Evolutionary conservation across 2,329 filamentous ascomycete genomes (phyloP).

Genomic region (Hypoxylon sp.): DNA sequence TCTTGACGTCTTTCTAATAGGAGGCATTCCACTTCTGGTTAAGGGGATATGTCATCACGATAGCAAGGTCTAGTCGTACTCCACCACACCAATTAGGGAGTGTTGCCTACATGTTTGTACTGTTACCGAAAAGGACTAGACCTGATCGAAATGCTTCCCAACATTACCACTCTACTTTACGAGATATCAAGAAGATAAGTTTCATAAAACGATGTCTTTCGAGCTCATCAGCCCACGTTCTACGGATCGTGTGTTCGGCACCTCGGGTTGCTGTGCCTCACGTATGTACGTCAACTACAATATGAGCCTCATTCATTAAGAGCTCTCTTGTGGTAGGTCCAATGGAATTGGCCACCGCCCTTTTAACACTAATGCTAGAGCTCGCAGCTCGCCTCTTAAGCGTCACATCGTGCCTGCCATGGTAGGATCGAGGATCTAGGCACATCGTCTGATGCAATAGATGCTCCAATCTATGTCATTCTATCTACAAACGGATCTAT

Average conservation of each 20-base stretch:
- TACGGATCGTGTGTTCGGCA: neutral
- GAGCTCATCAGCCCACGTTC: neutral
- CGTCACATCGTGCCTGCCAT: slow-evolving; percentile 27
- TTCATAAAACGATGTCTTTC: neutral
- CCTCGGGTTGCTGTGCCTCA: neutral
- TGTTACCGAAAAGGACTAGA: neutral
- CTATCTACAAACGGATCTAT: slow-evolving; percentile 23
- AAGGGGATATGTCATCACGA: neutral
- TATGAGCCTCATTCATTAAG: slow-evolving; percentile 4
- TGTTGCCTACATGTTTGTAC: neutral
- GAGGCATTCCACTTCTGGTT: neutral
- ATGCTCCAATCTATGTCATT: slow-evolving; percentile 24
- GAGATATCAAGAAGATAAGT: neutral
- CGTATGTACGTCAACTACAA: neutral
- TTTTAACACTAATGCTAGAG: neutral
- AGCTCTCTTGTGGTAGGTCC: neutral
- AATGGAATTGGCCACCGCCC: neutral
- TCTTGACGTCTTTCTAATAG: neutral
- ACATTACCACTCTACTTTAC: neutral
- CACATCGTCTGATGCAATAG: slow-evolving; percentile 12
- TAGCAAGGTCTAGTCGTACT: neutral
- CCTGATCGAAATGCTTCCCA: neutral
- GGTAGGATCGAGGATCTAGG: slow-evolving; percentile 30
- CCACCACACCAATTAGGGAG: neutral
- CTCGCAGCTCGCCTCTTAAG: neutral